phyloP scores from a whole-genome alignment of 257 asterid species.

The Plantago major region DNA sequence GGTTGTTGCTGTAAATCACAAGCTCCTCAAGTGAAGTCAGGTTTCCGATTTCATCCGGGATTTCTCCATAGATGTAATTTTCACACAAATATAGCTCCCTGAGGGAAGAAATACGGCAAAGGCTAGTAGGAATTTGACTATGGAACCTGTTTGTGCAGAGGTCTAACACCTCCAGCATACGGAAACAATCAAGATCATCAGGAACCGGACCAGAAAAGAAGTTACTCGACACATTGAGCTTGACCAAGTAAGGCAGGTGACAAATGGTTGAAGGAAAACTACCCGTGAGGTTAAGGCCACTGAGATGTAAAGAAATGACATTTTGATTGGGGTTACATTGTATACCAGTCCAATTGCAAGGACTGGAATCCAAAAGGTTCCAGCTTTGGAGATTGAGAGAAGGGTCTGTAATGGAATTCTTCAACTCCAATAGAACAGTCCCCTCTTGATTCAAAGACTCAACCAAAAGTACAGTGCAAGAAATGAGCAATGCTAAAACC shows the following conservation, averaged over 20 bases:
- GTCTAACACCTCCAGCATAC: conserved; percentile 48
- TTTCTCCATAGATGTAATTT: conserved; percentile 62
- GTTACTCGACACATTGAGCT: conserved; percentile 53
- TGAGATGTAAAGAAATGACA: conserved; percentile 50
- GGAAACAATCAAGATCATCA: conserved; percentile 36
- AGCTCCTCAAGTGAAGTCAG: conserved; percentile 66
- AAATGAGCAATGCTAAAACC: conserved; percentile 28
- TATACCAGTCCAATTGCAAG: conserved; percentile 78
- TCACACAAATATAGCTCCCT: conserved; percentile 66
- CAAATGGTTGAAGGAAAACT: conserved; percentile 54
- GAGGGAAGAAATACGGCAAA: conserved; percentile 48
- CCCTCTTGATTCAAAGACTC: conserved; percentile 66
- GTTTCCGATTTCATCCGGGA: conserved; percentile 51
- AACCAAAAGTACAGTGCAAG: conserved; percentile 34
- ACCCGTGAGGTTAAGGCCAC: conserved; percentile 58
- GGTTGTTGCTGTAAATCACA: conserved; percentile 70
- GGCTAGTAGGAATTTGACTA: conserved; percentile 42
- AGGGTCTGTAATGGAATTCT: conserved; percentile 46
- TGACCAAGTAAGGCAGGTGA: conserved; percentile 47
- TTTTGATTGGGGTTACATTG: conserved; percentile 32
- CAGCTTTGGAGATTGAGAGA: conserved; percentile 54
- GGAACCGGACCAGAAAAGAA: conserved; percentile 73
- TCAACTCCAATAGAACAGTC: conserved; percentile 58
- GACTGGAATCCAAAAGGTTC: conserved; percentile 44
- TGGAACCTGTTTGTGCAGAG: conserved; percentile 75